phyloP scores from a whole-genome alignment of 495 filamentous ascomycete genomes.

The Podospora pseudoanserina region DNA sequence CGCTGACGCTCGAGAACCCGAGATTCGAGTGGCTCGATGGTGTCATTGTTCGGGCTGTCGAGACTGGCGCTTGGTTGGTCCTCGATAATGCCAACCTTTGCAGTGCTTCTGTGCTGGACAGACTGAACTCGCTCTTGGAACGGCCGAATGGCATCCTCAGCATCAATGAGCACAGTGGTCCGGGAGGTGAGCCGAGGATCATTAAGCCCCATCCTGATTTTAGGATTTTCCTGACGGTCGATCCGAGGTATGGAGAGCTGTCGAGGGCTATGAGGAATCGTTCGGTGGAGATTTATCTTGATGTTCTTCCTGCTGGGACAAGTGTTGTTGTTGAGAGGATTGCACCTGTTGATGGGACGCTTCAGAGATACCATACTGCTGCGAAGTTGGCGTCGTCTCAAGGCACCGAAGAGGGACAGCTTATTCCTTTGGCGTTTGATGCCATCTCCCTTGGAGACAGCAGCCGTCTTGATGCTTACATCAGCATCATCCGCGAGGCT shows the following conservation, averaged over 20 bases:
- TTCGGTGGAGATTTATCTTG: slow-evolving; percentile 83
- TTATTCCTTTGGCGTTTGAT: slow-evolving; percentile 32
- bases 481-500: slow-evolving; percentile 17
- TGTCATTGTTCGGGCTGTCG: slow-evolving; percentile 78
- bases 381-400: slow-evolving; percentile 19
- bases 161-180: slow-evolving; percentile 84
- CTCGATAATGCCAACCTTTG: slow-evolving; percentile 97
- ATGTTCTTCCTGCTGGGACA: slow-evolving; percentile 25
- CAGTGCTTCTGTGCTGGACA: slow-evolving; percentile 87
- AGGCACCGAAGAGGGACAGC: slow-evolving; percentile 17
- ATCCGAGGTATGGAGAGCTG: slow-evolving; percentile 87
- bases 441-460: slow-evolving; percentile 38
- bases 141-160: slow-evolving; percentile 74
- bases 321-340: slow-evolving; percentile 26
- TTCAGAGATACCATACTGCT: slow-evolving; percentile 37
- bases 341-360: slow-evolving; percentile 40
- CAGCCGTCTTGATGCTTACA: slow-evolving; percentile 30
- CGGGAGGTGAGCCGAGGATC: slow-evolving; percentile 75
- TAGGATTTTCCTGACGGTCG: slow-evolving; percentile 90
- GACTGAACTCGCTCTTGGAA: slow-evolving; percentile 91
- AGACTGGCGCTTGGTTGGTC: slow-evolving; percentile 86
- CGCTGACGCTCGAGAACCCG: slow-evolving; percentile 57
- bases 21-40: slow-evolving; percentile 97
- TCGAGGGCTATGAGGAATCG: slow-evolving; percentile 97
- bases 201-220: slow-evolving; percentile 83